Evolutionary conservation across 345 rosid genomes (phyloP).

Genomic region (Citrus trifoliata): DNA sequence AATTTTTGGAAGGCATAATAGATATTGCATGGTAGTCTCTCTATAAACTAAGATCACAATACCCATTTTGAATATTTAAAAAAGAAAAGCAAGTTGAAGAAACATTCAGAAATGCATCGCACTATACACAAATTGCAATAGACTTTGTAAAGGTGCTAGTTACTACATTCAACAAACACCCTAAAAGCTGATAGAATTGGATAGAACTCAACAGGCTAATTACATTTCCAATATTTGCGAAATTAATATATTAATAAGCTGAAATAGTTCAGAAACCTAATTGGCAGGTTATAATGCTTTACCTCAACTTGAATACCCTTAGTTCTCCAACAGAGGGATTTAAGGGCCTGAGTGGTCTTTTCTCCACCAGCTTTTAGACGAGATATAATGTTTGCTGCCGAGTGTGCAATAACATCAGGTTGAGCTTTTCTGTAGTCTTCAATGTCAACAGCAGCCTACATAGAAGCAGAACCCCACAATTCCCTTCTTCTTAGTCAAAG

Average conservation of each 20-base stretch:
- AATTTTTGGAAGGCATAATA: neutral
- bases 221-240: neutral
- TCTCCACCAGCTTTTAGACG: constrained; percentile 70
- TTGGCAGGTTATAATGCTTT: constrained; percentile 11
- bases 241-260: neutral
- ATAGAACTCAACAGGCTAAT: neutral
- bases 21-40: neutral
- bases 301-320: constrained; percentile 93
- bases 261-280: constrained; percentile 8
- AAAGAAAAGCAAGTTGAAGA: neutral
- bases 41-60: neutral
- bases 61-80: neutral
- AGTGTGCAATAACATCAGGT: constrained; percentile 79
- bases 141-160: neutral
- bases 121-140: neutral
- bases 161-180: neutral
- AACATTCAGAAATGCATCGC: neutral
- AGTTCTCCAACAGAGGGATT: constrained; percentile 75
- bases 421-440: constrained; percentile 74
- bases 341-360: constrained; percentile 59
- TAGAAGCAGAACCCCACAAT: constrained; percentile 22
- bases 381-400: constrained; percentile 62
- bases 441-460: constrained; percentile 63
- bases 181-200: neutral
- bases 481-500: constrained; percentile 17